phyloP scores from a whole-genome alignment of 1,284 basidiomycete genomes.

The Porogramme epimiltina region DNA sequence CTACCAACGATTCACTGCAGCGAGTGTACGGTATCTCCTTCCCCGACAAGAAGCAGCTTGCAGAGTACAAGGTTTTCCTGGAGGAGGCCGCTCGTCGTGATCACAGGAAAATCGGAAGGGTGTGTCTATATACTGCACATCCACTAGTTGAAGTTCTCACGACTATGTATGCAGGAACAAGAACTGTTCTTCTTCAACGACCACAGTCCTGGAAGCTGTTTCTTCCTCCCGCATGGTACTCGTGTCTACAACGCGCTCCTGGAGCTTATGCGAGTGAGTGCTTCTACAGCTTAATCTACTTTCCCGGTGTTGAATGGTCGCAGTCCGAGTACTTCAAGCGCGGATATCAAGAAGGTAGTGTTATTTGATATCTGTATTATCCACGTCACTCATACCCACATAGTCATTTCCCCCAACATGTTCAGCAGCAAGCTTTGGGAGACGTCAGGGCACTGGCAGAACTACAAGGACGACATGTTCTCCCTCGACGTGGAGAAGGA shows the following conservation, averaged over 20 bases:
- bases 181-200: constrained; percentile 99
- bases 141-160: neutral
- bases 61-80: constrained; percentile 96
- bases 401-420: constrained; percentile 98
- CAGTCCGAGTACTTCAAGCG: constrained; percentile 84
- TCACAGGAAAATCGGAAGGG: constrained; percentile 93
- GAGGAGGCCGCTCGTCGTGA: constrained; percentile 97
- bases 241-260: constrained; percentile 96
- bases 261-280: constrained; percentile 84
- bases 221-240: constrained; percentile 97
- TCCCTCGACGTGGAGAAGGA: constrained; percentile 93
- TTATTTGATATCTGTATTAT: neutral
- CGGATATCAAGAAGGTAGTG: constrained; percentile 81
- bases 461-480: constrained; percentile 99
- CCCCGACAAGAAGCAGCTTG: constrained; percentile 95
- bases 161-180: constrained; percentile 69
- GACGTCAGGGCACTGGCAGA: constrained; percentile 98
- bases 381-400: constrained; percentile 1
- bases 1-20: constrained; percentile 94
- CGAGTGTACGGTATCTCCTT: constrained; percentile 99
- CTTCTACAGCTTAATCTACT: constrained; percentile 1
- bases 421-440: constrained; percentile 98
- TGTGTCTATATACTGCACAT: constrained; percentile 27
- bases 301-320: too few relatives aligned
- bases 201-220: constrained; percentile 90